Conservation (phyloP, 202 grass and related monocot genomes). For the Eragrostis tef region DNA sequence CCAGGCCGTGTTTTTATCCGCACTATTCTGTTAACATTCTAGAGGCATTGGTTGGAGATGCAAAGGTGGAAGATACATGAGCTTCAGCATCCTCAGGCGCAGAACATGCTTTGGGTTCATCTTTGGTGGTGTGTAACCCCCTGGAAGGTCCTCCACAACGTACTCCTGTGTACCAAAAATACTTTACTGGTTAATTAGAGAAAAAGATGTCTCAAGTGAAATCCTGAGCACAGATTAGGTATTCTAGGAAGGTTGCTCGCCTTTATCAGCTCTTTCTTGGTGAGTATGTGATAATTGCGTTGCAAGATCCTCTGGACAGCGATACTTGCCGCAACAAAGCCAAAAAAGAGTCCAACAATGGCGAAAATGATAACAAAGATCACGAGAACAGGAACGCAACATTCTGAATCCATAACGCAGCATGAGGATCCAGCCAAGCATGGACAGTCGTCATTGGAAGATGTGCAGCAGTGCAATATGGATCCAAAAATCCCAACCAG, state of each 20-base stretch:
- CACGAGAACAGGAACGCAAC: conserved; percentile 63
- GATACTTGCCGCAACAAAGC: conserved; percentile 65
- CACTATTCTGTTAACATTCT: conserved; percentile 13
- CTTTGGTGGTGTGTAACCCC: conserved; percentile 57
- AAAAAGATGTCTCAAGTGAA: too few species aligned
- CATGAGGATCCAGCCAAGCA: too few species aligned
- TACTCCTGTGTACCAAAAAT: conserved; percentile 53
- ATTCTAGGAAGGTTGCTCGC: conserved; percentile 32
- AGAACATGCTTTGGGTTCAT: conserved; percentile 65
- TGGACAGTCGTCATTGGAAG: too few species aligned
- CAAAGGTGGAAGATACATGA: conserved; percentile 50
- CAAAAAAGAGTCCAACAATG: conserved; percentile 65
- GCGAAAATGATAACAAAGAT: conserved; percentile 77
- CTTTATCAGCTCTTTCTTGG: conserved; percentile 73
- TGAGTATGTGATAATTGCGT: conserved; percentile 48
- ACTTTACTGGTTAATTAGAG: not conserved
- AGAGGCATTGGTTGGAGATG: not conserved
- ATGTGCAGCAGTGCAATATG: conserved; percentile 37
- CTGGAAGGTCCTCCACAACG: conserved; percentile 60
- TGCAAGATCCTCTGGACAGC: conserved; percentile 57
- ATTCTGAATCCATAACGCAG: too few species aligned
- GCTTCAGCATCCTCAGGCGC: conserved; percentile 60
- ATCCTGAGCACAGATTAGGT: too few species aligned
- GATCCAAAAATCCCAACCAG: conserved; percentile 70
- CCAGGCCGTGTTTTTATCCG: not conserved